Evolutionary conservation across 768 basidiomycete genomes (phyloP).

Genomic region (Pulveroboletus sp.): DNA sequence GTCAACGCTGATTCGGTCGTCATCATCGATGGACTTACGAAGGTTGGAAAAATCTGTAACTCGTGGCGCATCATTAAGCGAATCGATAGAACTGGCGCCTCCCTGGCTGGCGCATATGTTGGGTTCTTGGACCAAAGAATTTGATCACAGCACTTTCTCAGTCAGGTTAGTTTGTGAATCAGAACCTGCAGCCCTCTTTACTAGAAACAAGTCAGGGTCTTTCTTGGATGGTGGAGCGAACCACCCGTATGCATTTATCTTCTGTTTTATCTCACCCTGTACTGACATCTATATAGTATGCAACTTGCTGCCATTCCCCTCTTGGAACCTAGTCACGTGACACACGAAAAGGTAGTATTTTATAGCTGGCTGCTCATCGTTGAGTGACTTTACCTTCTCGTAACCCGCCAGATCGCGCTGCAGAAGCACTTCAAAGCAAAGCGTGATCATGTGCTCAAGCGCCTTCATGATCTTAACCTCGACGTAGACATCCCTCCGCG

Average conservation of each 20-base stretch:
- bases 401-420: slow-evolving; percentile 54
- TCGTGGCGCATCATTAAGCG: not conserved
- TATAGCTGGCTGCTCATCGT: not conserved
- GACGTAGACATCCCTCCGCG: slow-evolving; percentile 72
- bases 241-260: slow-evolving; percentile 61
- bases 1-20: slow-evolving; percentile 81
- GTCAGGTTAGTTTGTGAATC: slow-evolving; percentile 44
- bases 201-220: slow-evolving; percentile 43
- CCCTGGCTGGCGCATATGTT: slow-evolving; percentile 92
- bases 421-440: slow-evolving; percentile 90
- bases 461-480: slow-evolving; percentile 75
- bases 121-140: slow-evolving; percentile 90
- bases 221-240: slow-evolving; percentile 95
- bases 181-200: not conserved
- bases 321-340: slow-evolving; percentile 65
- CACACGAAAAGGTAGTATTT: slow-evolving; percentile 55
- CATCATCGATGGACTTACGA: slow-evolving; percentile 90
- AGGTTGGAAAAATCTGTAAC: slow-evolving; percentile 40
- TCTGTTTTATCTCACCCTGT: not conserved
- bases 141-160: slow-evolving; percentile 88
- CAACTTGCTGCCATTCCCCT: slow-evolving; percentile 87
- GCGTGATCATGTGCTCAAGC: slow-evolving; percentile 80
- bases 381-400: not conserved
- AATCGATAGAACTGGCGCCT: slow-evolving; percentile 80
- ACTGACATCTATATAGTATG: slow-evolving; percentile 40